These are phyloP conservation scores for Pichia insulana DNA, from an alignment of 805 yeast species.

Conservation along the genomic window DNA sequence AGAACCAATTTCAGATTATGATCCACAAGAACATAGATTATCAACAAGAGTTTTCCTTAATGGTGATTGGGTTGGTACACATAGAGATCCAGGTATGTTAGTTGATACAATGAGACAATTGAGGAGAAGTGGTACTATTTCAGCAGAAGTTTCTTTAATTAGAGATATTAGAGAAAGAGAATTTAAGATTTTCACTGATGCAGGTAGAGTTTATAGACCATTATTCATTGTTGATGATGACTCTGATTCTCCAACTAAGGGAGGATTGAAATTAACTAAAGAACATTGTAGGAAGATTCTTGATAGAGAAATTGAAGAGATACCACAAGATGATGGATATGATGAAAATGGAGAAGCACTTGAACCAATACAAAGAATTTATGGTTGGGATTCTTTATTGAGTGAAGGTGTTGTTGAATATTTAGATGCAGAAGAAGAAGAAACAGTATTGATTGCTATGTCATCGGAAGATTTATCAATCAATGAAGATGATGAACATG, in stretches of 20 bases:
- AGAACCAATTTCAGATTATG: constrained; percentile 94
- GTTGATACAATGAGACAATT: constrained; percentile 84
- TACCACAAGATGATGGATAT: constrained; percentile 35
- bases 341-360: constrained; percentile 39
- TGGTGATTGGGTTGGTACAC: constrained; percentile 99
- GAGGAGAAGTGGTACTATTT: constrained; percentile 91
- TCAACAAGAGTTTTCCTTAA: constrained; percentile 93
- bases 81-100: constrained; percentile 88
- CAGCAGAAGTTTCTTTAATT: constrained; percentile 93
- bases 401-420: constrained; percentile 88
- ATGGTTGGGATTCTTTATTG: constrained; percentile 80
- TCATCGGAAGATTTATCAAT: constrained; percentile 86
- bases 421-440: constrained; percentile 98
- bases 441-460: constrained; percentile 97
- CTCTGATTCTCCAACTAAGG: constrained; percentile 54
- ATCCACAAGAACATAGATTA: constrained; percentile 83
- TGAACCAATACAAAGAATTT: constrained; percentile 36
- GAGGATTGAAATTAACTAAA: constrained; percentile 76
- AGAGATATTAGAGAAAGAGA: constrained; percentile 96
- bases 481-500: constrained; percentile 31
- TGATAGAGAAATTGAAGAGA: constrained; percentile 53
- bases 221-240: constrained; percentile 88
- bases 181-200: constrained; percentile 93
- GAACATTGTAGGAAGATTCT: constrained; percentile 70
- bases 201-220: constrained; percentile 97